phyloP scores from a whole-genome alignment of 2,329 filamentous ascomycete species.

The Penicillium aurantiogriseum region DNA sequence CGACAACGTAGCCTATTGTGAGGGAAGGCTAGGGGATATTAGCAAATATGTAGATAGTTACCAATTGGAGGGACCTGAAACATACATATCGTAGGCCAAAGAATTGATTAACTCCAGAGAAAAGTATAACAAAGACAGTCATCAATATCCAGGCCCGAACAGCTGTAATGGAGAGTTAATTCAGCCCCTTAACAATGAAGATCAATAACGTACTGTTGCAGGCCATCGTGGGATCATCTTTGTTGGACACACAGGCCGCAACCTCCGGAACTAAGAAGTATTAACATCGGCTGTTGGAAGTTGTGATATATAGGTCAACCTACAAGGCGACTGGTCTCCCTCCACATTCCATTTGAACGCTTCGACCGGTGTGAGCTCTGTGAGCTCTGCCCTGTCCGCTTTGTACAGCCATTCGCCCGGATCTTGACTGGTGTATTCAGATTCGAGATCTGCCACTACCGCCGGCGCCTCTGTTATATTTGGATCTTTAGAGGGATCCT shows the following conservation, averaged over 20 bases:
- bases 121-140: conserved; percentile 27
- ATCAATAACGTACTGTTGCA: conserved; percentile 31
- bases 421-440: conserved; percentile 5
- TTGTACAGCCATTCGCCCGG: conserved; percentile 6
- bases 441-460: conserved; percentile 8
- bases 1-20: conserved; percentile 24
- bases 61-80: neutral
- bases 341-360: conserved; percentile 41
- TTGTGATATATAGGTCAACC: conserved; percentile 1
- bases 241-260: conserved; percentile 38
- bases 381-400: conserved; percentile 21
- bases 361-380: conserved; percentile 36
- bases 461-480: neutral
- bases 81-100: conserved; percentile 28
- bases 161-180: conserved; percentile 15
- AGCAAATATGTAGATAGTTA: neutral
- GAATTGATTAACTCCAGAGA: conserved; percentile 27
- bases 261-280: conserved; percentile 35
- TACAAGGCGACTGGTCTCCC: conserved; percentile 40
- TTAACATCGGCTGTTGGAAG: neutral
- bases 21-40: conserved; percentile 21
- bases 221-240: conserved; percentile 32
- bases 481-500: neutral
- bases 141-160: conserved; percentile 33
- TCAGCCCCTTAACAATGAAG: too few relatives aligned